These are phyloP conservation scores for Hypoxylon fuscum DNA, from an alignment of 495 filamentous ascomycete species.

Conservation along the genomic window DNA sequence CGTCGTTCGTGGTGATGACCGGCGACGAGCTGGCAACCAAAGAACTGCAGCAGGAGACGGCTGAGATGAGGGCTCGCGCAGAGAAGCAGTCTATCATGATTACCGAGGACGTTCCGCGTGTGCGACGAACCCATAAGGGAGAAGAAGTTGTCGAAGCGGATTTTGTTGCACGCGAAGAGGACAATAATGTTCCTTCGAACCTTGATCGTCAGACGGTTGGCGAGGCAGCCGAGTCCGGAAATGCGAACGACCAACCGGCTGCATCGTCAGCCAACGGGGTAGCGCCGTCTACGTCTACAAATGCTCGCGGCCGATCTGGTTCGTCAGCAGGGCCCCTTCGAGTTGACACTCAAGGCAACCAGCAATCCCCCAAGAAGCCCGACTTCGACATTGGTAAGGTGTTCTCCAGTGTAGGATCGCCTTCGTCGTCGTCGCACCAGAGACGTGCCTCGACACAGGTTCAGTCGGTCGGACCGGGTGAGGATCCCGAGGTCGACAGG, in stretches of 20 bases:
- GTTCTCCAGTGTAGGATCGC: slow-evolving; percentile 71
- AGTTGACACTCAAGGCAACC: slow-evolving; percentile 55
- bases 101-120: slow-evolving; percentile 82
- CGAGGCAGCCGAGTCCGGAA: slow-evolving; percentile 43
- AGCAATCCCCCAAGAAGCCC: slow-evolving; percentile 56
- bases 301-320: slow-evolving; percentile 33
- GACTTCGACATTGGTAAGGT: slow-evolving; percentile 78
- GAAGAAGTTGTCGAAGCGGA: slow-evolving; percentile 87
- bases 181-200: slow-evolving; percentile 52
- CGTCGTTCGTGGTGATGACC: slow-evolving; percentile 82
- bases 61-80: slow-evolving; percentile 71
- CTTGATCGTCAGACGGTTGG: slow-evolving; percentile 50
- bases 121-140: slow-evolving; percentile 93
- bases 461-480: slow-evolving; percentile 58
- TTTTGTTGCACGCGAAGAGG: slow-evolving; percentile 41
- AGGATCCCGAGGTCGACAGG: slow-evolving; percentile 89
- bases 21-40: slow-evolving; percentile 90
- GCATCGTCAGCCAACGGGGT: slow-evolving; percentile 42
- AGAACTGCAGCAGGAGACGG: slow-evolving; percentile 82
- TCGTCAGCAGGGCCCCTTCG: slow-evolving; percentile 51
- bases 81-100: slow-evolving; percentile 90
- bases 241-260: slow-evolving; percentile 39
- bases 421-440: slow-evolving; percentile 55
- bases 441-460: slow-evolving; percentile 58
- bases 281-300: slow-evolving; percentile 30